Base-by-base conservation (phyloP, 176 grass and related monocot genomes). In the Saccharum spontaneum region DNA sequence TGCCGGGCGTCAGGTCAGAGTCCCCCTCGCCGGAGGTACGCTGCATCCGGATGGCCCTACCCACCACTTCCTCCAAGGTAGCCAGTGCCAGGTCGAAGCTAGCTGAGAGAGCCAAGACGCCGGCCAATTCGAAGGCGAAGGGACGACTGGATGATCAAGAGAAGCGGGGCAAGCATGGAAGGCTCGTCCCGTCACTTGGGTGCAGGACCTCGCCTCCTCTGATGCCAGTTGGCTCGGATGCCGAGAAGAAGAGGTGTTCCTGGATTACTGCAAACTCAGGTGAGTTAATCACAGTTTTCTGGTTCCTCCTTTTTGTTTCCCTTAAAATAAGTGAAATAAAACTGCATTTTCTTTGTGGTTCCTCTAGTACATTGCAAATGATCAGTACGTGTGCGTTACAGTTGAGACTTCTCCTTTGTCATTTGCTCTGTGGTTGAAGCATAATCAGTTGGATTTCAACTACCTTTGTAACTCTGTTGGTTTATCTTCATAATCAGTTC, bases 191-290 rank as follows among this genome's bases (percentile, higher is more conserved):
- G 13, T 87, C 73, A 6, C 43, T 15, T 50, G 69, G 39, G 73
- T 2, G 8, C 43, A 6, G 20, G 82, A 69, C 40, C 10, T 70
- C 59, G 11, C 67, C 22, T 36, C 37, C 11, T 14, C 36, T 15
- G n/a, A n/a, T 22, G 12, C 5, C 24, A 7, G 40, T 36, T 37
- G 5, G 22, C 18, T 44, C 36, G 5, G 44, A 64, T 15, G 16
- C n/a, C 30, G 73, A 4, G 30, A 64, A 38, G 82, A 90, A 8
- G 57, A 93, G 82, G 83, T 93, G 91, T 82, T 79, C 86, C 20
- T 93, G 91, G 88, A 93, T 93, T 50, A 90, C 88, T 0, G 23
- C 79, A 8, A 75, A 88, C 83, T 90, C 88, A 2, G 88, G 91
- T 90, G 38, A 79, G 73, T 57, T 72, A 8, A 24, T 34, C 54